A percentile compares a stretch with the other conserved stretches of the same genome.
These are phyloP conservation scores for Backusella tarrabulga DNA, from an alignment of 192 early-diverging fungal species.

Conservation along the genomic window DNA sequence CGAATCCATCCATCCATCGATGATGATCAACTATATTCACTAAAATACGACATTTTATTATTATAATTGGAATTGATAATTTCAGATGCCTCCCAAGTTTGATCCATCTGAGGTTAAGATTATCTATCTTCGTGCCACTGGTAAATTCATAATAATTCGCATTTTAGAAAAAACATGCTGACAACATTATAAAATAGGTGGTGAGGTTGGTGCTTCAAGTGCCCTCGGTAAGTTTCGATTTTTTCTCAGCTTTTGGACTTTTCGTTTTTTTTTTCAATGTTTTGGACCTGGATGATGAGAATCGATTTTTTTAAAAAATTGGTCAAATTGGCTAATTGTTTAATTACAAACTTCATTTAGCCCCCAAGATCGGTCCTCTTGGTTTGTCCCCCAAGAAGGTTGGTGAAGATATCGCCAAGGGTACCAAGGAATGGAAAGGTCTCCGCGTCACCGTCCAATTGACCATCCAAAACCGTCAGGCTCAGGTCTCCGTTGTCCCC, in stretches of 20 bases:
- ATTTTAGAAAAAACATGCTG: not conserved
- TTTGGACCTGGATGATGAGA: not conserved
- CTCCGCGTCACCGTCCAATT: too few relatives aligned
- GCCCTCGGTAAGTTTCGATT: slow-evolving; percentile 57
- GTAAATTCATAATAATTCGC: not conserved
- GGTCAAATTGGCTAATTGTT: not conserved
- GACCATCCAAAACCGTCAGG: too few relatives aligned
- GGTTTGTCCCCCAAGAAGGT: too few relatives aligned
- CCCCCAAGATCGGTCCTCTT: too few relatives aligned
- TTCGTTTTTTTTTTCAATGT: not conserved
- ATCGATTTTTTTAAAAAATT: not conserved
- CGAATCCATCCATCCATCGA: slow-evolving; percentile 38
- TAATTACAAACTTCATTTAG: too few relatives aligned
- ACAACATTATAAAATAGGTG: slow-evolving; percentile 10
- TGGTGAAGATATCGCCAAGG: too few relatives aligned
- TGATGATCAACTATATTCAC: slow-evolving; percentile 16
- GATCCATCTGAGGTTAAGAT: slow-evolving; percentile 77
- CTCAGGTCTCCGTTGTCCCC: too few relatives aligned
- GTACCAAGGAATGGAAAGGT: too few relatives aligned
- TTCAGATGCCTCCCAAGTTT: slow-evolving; percentile 75
- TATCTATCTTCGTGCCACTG: slow-evolving; percentile 94
- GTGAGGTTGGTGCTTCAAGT: slow-evolving; percentile 90
- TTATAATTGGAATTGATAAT: not conserved
- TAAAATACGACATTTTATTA: slow-evolving; percentile 1
- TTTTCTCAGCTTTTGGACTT: not conserved